phyloP scores from a whole-genome alignment of 2,329 filamentous ascomycete species.

The Hypoxylon sp. region DNA sequence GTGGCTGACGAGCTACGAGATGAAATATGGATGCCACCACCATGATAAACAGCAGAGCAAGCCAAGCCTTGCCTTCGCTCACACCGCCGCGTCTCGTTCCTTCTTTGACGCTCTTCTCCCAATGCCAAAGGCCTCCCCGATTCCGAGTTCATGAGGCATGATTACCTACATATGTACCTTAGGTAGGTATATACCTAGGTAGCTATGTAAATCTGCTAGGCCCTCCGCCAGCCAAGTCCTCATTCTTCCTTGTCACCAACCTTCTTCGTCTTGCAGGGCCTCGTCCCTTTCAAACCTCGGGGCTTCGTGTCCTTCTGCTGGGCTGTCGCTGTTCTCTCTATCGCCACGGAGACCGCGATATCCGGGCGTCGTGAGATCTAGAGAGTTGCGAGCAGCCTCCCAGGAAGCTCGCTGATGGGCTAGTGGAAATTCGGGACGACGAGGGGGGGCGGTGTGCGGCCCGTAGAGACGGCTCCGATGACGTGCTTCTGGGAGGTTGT shows the following conservation, averaged over 20 bases:
- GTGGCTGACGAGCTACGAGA: slow-evolving; percentile 4
- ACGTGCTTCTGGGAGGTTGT: slow-evolving; percentile 57
- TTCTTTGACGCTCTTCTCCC: too few relatives aligned
- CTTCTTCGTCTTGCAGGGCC: slow-evolving; percentile 1
- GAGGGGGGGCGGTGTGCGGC: slow-evolving; percentile 54
- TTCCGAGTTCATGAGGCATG: too few relatives aligned
- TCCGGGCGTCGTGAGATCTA: slow-evolving; percentile 52
- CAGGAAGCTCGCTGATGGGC: slow-evolving; percentile 21
- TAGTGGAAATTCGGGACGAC: slow-evolving; percentile 23
- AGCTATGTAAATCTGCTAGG: background rate
- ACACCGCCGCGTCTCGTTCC: too few relatives aligned
- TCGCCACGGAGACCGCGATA: slow-evolving; percentile 58
- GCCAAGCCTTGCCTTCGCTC: too few relatives aligned
- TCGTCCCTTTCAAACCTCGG: slow-evolving; percentile 19
- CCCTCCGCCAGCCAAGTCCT: background rate
- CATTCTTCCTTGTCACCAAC: background rate
- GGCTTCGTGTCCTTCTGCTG: slow-evolving; percentile 46
- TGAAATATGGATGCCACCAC: slow-evolving; percentile 5
- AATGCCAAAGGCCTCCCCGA: too few relatives aligned
- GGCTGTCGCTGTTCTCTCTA: slow-evolving; percentile 57
- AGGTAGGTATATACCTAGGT: too few relatives aligned
- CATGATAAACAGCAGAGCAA: slow-evolving; percentile 11
- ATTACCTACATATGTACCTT: too few relatives aligned
- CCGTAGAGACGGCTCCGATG: slow-evolving; percentile 54
- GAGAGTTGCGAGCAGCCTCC: slow-evolving; percentile 47